phyloP scores from a whole-genome alignment of 2,329 filamentous ascomycete genomes.

The Fusarium euwallaceae region DNA sequence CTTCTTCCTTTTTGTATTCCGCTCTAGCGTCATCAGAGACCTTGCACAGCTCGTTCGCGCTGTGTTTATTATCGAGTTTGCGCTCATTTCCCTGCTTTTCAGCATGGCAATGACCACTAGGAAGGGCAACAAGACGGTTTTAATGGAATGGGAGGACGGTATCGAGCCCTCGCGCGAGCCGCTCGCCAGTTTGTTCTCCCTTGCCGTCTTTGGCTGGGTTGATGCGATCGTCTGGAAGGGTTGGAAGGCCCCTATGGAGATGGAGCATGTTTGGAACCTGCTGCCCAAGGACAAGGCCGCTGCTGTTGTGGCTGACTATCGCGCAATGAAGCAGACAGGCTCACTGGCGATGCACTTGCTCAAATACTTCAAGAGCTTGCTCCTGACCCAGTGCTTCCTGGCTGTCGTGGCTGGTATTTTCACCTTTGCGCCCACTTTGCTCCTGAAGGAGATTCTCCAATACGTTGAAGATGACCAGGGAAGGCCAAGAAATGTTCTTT shows the following conservation, averaged over 20 bases:
- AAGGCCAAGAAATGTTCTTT: slow-evolving; percentile 85
- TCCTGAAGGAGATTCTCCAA: slow-evolving; percentile 91
- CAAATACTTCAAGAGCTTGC: slow-evolving; percentile 82
- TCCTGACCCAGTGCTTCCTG: slow-evolving; percentile 84
- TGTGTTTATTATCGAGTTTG: slow-evolving; percentile 80
- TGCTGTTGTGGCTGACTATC: slow-evolving; percentile 83
- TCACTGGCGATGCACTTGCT: slow-evolving; percentile 84
- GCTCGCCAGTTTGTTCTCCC: slow-evolving; percentile 87
- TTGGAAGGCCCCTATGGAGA: slow-evolving; percentile 85
- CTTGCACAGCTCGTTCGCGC: slow-evolving; percentile 72
- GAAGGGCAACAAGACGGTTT: slow-evolving; percentile 90
- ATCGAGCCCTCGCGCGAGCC: slow-evolving; percentile 90
- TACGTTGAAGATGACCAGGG: slow-evolving; percentile 86
- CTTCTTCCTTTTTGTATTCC: slow-evolving; percentile 81
- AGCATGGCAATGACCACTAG: slow-evolving; percentile 83
- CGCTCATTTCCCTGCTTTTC: slow-evolving; percentile 79
- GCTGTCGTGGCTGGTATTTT: slow-evolving; percentile 84
- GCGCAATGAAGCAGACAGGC: slow-evolving; percentile 85
- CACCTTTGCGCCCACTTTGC: slow-evolving; percentile 90
- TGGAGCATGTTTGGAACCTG: slow-evolving; percentile 92
- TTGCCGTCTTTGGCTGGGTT: slow-evolving; percentile 91
- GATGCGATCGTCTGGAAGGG: slow-evolving; percentile 91
- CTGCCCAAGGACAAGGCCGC: slow-evolving; percentile 89
- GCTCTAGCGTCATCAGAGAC: slow-evolving; percentile 82
- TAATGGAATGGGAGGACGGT: slow-evolving; percentile 89